Conservation (phyloP, 163 green algal species). For the Picocystis sp. region DNA sequence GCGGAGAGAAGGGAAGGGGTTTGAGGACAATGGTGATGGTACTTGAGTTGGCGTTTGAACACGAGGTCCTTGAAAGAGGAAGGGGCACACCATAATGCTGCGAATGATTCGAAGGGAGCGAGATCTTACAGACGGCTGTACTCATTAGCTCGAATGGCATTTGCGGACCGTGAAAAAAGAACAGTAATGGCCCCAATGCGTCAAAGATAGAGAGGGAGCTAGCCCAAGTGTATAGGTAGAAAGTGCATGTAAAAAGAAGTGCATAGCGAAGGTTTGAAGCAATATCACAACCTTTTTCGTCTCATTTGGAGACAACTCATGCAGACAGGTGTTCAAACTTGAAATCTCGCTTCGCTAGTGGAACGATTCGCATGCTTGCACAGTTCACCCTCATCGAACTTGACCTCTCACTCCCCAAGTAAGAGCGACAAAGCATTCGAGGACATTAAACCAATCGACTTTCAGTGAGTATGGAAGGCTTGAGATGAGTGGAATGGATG, state of each 20-base stretch:
- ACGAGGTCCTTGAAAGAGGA: constrained; percentile 29
- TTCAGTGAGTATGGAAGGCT: too few species aligned
- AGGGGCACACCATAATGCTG: constrained; percentile 13
- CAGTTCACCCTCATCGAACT: constrained; percentile 78
- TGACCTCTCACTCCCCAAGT: constrained; percentile 67
- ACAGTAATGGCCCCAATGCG: constrained; percentile 4
- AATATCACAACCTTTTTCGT: constrained; percentile 71
- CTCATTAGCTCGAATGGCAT: constrained; percentile 58
- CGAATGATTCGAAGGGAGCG: constrained; percentile 29
- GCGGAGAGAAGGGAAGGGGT: constrained; percentile 78
- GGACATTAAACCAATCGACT: constrained; percentile 74
- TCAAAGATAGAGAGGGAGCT: constrained; percentile 18
- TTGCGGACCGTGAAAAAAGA: constrained; percentile 12
- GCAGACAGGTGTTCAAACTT: constrained; percentile 92
- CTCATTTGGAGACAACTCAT: constrained; percentile 84
- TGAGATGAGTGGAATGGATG: too few species aligned
- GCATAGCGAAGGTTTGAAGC: constrained; percentile 28
- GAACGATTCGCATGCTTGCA: constrained; percentile 92
- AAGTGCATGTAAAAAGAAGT: constrained; percentile 13
- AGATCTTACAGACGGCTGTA: constrained; percentile 64
- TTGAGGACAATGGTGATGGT: constrained; percentile 97
- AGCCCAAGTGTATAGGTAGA: constrained; percentile 24
- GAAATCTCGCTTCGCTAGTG: constrained; percentile 70
- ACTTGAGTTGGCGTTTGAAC: constrained; percentile 84
- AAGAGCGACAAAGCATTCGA: constrained; percentile 51